Percentiles rank a stretch among this genome's conserved stretches.
Conservation (phyloP, 2,329 filamentous ascomycete genomes). For the Penicillium frequentans region DNA sequence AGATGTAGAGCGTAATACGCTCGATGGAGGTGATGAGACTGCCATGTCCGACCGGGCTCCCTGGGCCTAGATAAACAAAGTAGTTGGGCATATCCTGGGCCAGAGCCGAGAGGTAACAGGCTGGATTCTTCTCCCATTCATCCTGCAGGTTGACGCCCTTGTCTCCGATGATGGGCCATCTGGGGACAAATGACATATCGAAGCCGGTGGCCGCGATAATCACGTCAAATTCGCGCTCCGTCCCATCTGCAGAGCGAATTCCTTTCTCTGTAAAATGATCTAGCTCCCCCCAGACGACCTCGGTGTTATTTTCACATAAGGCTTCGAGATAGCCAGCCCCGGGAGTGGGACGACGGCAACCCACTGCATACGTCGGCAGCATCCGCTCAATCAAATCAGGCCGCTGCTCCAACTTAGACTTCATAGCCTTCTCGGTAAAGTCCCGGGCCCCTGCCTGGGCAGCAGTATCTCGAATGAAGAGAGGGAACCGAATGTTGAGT, state of each 20-base stretch:
- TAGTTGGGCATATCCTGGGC: conserved; percentile 27
- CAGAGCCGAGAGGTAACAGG: conserved; percentile 22
- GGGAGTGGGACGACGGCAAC: conserved; percentile 5
- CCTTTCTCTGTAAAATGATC: conserved; percentile 22
- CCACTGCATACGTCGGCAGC: neutral
- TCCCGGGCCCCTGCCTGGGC: neutral
- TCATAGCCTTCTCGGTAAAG: no score
- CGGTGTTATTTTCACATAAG: conserved; percentile 21
- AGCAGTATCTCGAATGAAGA: neutral
- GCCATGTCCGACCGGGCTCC: neutral
- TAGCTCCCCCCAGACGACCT: conserved; percentile 20
- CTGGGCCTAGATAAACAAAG: conserved; percentile 18
- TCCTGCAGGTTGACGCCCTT: conserved; percentile 20
- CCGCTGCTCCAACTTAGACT: neutral
- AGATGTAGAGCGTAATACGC: no score
- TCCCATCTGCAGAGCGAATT: conserved; percentile 16
- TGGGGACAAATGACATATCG: conserved; percentile 38
- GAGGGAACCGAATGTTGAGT: neutral
- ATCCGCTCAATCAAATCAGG: no score
- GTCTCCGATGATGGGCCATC: conserved; percentile 34
- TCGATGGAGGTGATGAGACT: no score
- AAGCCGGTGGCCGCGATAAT: conserved; percentile 45
- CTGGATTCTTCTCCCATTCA: conserved; percentile 21
- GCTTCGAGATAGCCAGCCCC: conserved; percentile 9
- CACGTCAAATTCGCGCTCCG: conserved; percentile 27